Base-by-base conservation (phyloP, 2,329 filamentous ascomycete species). In the Aspergillus pseudoviridinutans region DNA sequence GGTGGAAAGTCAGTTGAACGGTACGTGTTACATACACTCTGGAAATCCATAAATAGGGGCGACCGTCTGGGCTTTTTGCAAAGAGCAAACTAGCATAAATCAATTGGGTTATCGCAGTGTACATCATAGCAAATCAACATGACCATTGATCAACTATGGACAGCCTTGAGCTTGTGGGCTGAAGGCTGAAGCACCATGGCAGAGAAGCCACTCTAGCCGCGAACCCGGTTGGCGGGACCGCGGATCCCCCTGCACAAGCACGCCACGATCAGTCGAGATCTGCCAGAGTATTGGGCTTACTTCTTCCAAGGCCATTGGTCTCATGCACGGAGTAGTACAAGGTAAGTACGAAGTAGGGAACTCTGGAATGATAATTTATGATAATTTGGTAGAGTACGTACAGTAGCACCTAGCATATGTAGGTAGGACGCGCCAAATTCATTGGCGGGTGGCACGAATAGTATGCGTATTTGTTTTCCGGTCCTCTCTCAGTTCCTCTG, bases 191-290 rank as follows among this genome's bases (percentile, higher is more conserved):
- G 27, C 27, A 28, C 7, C 27, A 28, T 8, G 32, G 32, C 5
- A 17, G 27, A 49, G 28, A 49, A 58, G 58, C 58, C 58, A 58
- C 55, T 46, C n/a, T 17, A 44, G 50, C 47, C 41, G 49, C 29
- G 55, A 61, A 65, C 63, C 62, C 52, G 63, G 62, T 64, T 64
- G 59, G 51, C 56, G 61, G 64, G 62, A 27, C 57, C 42, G 57
- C 58, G 55, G 60, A 61, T 60, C 54, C 35, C 55, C 58, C 42
- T 60, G 60, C 60, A 61, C 61, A 63, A 53, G 56, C 57, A 59
- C 61, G 61, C 54, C 42, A 46, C 22, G 27, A 53, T 53, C 51
- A 20, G n/a, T 8, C n/a, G 42, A 22, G n/a, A 46, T 46, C 22
- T 24, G 22, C 6, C 3, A 38, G 32, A 38, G 32, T 3, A 38